Conservation (phyloP, 1,139 yeast species). For the Casaregolazyma suthepensis region DNA sequence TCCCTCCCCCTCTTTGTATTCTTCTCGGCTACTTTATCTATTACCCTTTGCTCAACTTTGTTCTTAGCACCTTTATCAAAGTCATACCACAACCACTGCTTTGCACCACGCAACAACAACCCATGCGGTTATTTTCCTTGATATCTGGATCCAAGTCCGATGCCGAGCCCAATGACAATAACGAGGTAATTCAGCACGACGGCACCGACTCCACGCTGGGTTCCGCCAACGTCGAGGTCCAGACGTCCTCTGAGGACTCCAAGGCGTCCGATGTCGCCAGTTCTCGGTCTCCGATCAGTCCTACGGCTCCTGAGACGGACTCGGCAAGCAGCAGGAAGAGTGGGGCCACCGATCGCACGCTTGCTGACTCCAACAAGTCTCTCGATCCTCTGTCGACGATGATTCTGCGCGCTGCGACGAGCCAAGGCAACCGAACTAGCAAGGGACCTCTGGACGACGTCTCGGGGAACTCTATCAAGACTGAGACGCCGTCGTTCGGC, state of each 20-base stretch:
- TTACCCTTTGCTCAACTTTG: not conserved
- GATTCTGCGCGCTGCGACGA: constrained; percentile 8
- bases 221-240: not conserved
- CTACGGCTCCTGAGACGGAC: not conserved
- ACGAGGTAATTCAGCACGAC: not conserved
- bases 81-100: not conserved
- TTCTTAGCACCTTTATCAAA: not conserved
- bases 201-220: not conserved
- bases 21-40: not conserved
- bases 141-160: not conserved
- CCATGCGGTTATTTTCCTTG: not conserved
- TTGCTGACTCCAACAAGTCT: not conserved
- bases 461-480: not conserved
- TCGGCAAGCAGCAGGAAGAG: not conserved
- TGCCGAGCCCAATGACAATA: not conserved
- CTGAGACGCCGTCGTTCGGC: not conserved
- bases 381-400: constrained; percentile 11
- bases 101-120: not conserved
- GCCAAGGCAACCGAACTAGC: not conserved
- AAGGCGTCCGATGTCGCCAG: not conserved
- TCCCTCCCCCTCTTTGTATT: not conserved
- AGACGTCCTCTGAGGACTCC: not conserved
- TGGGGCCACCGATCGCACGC: not conserved
- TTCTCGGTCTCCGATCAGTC: not conserved
- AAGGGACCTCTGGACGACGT: not conserved